A percentile compares a stretch with the other conserved stretches of the same genome.
Evolutionary conservation across 1,139 yeast species (phyloP).

Genomic region (Blastobotrys aristatus): DNA sequence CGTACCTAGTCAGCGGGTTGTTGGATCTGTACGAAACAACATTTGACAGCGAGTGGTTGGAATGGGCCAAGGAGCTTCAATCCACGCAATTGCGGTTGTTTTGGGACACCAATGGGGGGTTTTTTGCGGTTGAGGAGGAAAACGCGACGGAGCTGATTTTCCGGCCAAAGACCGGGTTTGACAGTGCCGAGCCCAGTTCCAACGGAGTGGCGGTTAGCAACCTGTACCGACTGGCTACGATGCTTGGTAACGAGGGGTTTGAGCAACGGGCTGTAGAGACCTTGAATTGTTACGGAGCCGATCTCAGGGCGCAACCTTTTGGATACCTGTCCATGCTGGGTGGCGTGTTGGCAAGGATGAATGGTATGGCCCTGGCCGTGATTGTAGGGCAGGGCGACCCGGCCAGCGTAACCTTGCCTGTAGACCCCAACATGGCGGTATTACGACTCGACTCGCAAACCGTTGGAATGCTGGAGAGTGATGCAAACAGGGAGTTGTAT

Average conservation of each 20-base stretch:
- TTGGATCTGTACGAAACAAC: slow-evolving; percentile 36
- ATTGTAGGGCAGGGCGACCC: slow-evolving; percentile 23
- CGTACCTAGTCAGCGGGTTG: slow-evolving; percentile 35
- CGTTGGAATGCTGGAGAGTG: slow-evolving; percentile 16
- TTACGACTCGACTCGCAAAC: slow-evolving; percentile 21
- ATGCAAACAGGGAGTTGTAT: slow-evolving; percentile 23
- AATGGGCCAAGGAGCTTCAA: slow-evolving; percentile 34
- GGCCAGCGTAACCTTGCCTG: background rate
- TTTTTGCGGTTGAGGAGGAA: slow-evolving; percentile 27
- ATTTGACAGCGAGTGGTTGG: slow-evolving; percentile 27
- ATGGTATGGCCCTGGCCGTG: slow-evolving; percentile 22
- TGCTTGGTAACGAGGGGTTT: slow-evolving; percentile 25
- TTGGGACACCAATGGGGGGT: slow-evolving; percentile 35
- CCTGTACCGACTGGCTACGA: slow-evolving; percentile 29
- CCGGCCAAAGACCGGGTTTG: slow-evolving; percentile 37
- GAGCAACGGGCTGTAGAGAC: slow-evolving; percentile 25
- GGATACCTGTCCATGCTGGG: slow-evolving; percentile 31
- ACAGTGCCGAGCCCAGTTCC: slow-evolving; percentile 38
- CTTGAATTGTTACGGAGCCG: slow-evolving; percentile 30
- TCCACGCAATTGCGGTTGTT: slow-evolving; percentile 31
- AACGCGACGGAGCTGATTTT: slow-evolving; percentile 26
- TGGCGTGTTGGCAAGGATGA: slow-evolving; percentile 21
- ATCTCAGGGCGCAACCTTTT: slow-evolving; percentile 33
- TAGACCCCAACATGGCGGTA: slow-evolving; percentile 19
- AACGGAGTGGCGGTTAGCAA: slow-evolving; percentile 36